Conservation (phyloP, 176 grass and related monocot species). For the Carex parvula region DNA sequence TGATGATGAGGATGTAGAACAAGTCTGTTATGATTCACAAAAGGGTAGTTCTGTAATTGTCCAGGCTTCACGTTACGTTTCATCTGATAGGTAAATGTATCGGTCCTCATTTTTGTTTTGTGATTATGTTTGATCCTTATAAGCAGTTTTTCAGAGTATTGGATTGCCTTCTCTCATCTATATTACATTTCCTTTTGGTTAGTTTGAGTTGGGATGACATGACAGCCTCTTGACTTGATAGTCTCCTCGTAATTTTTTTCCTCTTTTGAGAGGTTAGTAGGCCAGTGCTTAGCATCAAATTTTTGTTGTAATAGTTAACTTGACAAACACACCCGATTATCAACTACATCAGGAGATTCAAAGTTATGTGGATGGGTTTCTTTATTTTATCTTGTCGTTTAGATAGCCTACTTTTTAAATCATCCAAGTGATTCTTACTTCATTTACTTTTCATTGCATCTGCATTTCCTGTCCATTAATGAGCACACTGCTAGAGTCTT, state of each 20-base stretch:
- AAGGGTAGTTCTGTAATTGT: conserved; percentile 8
- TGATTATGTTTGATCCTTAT: background rate
- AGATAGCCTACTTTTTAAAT: background rate
- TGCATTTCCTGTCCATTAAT: conserved; percentile 6
- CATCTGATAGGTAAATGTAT: conserved; percentile 7
- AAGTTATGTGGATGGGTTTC: background rate
- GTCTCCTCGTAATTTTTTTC: background rate
- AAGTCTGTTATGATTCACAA: conserved; percentile 14
- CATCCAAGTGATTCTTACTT: background rate
- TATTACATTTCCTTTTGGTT: background rate
- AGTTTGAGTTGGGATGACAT: background rate
- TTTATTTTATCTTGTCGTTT: background rate
- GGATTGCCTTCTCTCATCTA: background rate
- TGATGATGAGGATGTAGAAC: conserved; percentile 51
- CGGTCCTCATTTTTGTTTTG: background rate
- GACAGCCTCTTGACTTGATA: background rate
- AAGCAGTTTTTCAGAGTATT: background rate
- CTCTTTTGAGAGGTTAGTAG: background rate
- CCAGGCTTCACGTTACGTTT: conserved; percentile 26
- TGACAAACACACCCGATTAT: background rate
- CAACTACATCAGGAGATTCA: background rate
- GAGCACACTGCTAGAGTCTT: background rate
- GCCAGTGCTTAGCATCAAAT: background rate
- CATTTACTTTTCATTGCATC: background rate
- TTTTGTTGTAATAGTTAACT: background rate